Base-by-base conservation (phyloP, 2,329 filamentous ascomycete genomes). In the Epichloe typhina region DNA sequence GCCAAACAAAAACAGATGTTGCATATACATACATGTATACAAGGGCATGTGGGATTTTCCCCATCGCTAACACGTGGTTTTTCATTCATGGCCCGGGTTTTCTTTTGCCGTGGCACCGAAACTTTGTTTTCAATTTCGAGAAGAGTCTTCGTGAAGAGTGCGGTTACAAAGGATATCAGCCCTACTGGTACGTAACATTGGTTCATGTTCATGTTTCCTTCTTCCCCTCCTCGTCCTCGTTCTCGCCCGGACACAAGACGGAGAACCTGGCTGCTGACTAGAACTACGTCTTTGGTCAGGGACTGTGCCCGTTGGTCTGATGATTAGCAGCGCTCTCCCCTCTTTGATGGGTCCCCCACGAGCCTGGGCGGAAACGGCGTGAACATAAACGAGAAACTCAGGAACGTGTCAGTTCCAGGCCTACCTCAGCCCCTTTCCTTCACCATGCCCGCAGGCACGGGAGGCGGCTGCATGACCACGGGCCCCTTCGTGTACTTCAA, bases 131-230 rank as follows among this genome's bases (percentile, higher is more conserved):
- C 53, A 50, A 60, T 0, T 72, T 64, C 50, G 68, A 72, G 55
- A 59, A 63, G 17, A 66, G 62, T 5, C 58, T 72, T 38, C 61
- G 63, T n/a, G 59, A 64, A 1, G 70, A 73, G 54, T 72, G 70
- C 53, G 65, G 64, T 5, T 72, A 71, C 55, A 58, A 45, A n/a
- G 53, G 53, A 8, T 37, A 39, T 19, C 52, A 51, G 13, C 52
- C 52, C 21, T 53, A 53, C 46, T 53, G 52, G 52, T 48, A 48
- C 33, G 26, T 9, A 9, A 3, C 26, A 8, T 3, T 31, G 8
- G 7, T 9, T 9, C 7, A 31, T 31, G 26, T 9, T 31, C 5
- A 23, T 23, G 4, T n/a, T 23, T 5, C 7, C 26, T 5, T 8
- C 23, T 0, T 0, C 23, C 41, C 6, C 23, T 26, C 2, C 23